Conservation (phyloP, 1,284 basidiomycete genomes). For the Mycena citricolor region DNA sequence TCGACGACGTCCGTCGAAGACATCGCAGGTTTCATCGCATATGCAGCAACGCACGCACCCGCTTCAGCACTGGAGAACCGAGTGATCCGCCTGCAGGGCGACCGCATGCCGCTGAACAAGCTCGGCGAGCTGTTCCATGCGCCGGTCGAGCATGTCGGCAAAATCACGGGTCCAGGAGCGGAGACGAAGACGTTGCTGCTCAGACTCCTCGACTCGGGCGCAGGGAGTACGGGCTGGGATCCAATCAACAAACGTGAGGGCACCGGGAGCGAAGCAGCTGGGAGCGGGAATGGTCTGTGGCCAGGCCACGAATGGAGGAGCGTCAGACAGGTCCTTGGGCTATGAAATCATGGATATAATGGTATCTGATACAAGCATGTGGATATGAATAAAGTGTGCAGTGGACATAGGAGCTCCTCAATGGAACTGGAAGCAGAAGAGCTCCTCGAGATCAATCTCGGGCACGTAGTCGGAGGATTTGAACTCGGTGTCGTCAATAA, state of each 20-base stretch:
- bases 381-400: too few relatives aligned
- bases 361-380: too few relatives aligned
- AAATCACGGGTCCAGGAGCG: background rate
- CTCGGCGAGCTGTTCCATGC: constrained; percentile 3
- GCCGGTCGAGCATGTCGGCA: constrained; percentile 5
- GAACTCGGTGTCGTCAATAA: too few relatives aligned
- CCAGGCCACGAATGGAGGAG: constrained; percentile 15
- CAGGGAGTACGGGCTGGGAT: constrained; percentile 18
- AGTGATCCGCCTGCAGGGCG: constrained; percentile 6
- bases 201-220: background rate
- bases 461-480: too few relatives aligned
- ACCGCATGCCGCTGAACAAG: background rate
- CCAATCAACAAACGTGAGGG: constrained; percentile 1
- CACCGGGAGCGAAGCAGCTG: constrained; percentile 11
- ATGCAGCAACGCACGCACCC: too few relatives aligned
- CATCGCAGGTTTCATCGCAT: constrained; percentile 7
- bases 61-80: constrained; percentile 14
- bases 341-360: constrained; percentile 7
- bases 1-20: constrained; percentile 25
- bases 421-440: too few relatives aligned
- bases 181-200: constrained; percentile 1
- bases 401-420: too few relatives aligned
- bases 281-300: constrained; percentile 15
- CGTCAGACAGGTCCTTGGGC: constrained; percentile 6
- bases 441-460: too few relatives aligned